Evolutionary conservation across 2,329 filamentous ascomycete genomes (phyloP), one percentile per base, ranked within the genome.

Genomic region (Penicillium sp.): DNA sequence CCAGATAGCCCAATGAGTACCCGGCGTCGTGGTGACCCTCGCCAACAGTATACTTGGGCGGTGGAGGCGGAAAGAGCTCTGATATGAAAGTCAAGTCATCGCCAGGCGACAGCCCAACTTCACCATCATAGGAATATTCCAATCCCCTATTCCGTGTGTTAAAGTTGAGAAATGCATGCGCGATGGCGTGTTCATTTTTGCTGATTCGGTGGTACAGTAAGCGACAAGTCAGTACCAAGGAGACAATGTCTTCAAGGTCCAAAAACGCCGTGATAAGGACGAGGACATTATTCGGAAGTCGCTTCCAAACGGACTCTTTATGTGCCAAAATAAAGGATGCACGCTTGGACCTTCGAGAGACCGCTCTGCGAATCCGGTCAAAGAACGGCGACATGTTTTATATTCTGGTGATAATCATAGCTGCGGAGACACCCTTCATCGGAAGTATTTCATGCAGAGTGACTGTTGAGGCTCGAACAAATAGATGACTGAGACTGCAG

Each of bases 1-100:
- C 49, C 13, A 63, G 35, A 40, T 63, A 63, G 10, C 50, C 57
- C 16, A 63, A 50, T n/a, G 58, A 57, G 36, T 62, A 60, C n/a
- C 57, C 51, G 10, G 56, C 57, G 20, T 52, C 51, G 27, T 51
- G 52, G n/a, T 58, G 51, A 8, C 36, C 35, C 8, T 46, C 34
- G 10, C 34, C 52, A 8, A 42, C n/a, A 3, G 54, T 44, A 27
- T 63, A 63, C 8, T 58, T 51, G 16, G 60, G 59, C 20, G 60
- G 60, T 0, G 58, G 57, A 7, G 60, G 59, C 9, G 60, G 59
- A 4, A 62, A 63, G 14, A 63, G 41, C 11, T 56, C 51, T 1
- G 57, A 54, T 14, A 63, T 56, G 40, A 63, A 62, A 11, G 56
- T 51, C 10, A 63, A 41, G 13, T 61, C 58, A 39, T 61, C 57